Conservation (phyloP, 1,139 yeast species). For the Pneumocystis jirovecii region DNA sequence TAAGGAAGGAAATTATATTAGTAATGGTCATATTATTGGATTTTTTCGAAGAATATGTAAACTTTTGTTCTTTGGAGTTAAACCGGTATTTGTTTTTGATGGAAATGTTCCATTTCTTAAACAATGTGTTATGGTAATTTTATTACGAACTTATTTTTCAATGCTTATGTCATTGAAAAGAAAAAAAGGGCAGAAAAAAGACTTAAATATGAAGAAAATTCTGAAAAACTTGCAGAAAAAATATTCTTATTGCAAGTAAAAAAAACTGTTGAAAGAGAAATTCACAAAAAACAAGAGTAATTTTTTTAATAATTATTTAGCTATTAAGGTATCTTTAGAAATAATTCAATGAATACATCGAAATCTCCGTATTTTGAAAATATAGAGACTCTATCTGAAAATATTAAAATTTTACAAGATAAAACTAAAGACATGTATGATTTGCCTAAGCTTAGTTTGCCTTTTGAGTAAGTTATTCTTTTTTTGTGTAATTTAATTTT, state of each 20-base stretch:
- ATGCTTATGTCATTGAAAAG: conserved; percentile 22
- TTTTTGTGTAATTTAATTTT: not conserved
- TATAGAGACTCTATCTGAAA: not conserved
- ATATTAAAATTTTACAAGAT: not conserved
- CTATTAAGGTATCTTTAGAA: not conserved
- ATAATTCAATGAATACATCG: not conserved
- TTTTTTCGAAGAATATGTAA: conserved; percentile 90
- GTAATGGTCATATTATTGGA: conserved; percentile 79
- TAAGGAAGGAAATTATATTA: conserved; percentile 60
- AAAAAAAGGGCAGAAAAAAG: conserved; percentile 46
- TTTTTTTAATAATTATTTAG: conserved; percentile 6
- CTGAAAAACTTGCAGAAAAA: conserved; percentile 62
- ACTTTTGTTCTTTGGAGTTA: conserved; percentile 70
- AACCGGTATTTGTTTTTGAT: conserved; percentile 91
- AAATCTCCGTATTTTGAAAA: not conserved
- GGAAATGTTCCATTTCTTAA: conserved; percentile 91
- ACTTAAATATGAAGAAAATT: conserved; percentile 57
- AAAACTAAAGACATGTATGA: not conserved
- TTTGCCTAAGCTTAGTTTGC: not conserved
- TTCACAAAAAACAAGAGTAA: conserved; percentile 15
- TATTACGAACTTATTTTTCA: not conserved
- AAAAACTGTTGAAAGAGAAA: conserved; percentile 29
- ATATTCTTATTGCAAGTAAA: conserved; percentile 70
- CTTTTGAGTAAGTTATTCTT: not conserved
- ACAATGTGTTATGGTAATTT: conserved; percentile 43